A percentile compares a stretch with the other conserved stretches of the same genome.
Evolutionary conservation across 2,329 filamentous ascomycete species (phyloP).

Genomic region (Colletotrichum sidae): DNA sequence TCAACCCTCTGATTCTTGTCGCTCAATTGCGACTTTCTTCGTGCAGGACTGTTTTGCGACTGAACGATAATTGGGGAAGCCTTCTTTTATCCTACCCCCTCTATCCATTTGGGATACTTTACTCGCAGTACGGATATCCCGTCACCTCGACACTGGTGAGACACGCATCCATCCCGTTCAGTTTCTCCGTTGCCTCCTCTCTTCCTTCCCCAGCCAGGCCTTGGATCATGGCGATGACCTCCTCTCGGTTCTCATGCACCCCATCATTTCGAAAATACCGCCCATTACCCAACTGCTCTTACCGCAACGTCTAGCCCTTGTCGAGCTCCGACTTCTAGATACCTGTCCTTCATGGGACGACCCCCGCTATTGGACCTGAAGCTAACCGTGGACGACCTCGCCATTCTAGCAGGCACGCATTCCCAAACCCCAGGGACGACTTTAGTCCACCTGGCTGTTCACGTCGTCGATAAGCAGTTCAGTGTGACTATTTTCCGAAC

Average conservation of each 20-base stretch:
- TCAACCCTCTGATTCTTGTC: conserved; percentile 48
- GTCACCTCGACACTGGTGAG: conserved; percentile 33
- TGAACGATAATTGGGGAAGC: conserved; percentile 34
- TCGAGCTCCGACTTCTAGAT: conserved; percentile 25
- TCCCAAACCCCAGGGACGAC: conserved; percentile 15
- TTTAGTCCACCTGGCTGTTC: conserved; percentile 22
- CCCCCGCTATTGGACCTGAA: conserved; percentile 31
- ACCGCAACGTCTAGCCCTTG: not conserved
- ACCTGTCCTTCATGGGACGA: conserved; percentile 32
- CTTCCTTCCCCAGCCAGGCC: conserved; percentile 20
- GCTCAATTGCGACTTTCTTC: conserved; percentile 54
- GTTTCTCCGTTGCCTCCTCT: conserved; percentile 26
- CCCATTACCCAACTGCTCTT: not conserved
- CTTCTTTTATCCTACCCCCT: conserved; percentile 31
- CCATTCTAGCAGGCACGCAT: conserved; percentile 19
- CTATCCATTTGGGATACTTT: conserved; percentile 21
- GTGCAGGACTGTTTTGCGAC: conserved; percentile 25
- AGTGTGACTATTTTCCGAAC: conserved; percentile 25
- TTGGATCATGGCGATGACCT: conserved; percentile 7
- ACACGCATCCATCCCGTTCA: conserved; percentile 32
- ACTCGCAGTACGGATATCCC: conserved; percentile 11
- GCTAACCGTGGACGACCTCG: conserved; percentile 28
- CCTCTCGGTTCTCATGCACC: not conserved
- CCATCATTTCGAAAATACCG: not conserved
- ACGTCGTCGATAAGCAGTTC: conserved; percentile 8